Percentiles rank a stretch among this genome's conserved stretches.
These are phyloP conservation scores for Leptoxyphium fumago DNA, from an alignment of 2,329 filamentous ascomycete species.

Conservation along the genomic window DNA sequence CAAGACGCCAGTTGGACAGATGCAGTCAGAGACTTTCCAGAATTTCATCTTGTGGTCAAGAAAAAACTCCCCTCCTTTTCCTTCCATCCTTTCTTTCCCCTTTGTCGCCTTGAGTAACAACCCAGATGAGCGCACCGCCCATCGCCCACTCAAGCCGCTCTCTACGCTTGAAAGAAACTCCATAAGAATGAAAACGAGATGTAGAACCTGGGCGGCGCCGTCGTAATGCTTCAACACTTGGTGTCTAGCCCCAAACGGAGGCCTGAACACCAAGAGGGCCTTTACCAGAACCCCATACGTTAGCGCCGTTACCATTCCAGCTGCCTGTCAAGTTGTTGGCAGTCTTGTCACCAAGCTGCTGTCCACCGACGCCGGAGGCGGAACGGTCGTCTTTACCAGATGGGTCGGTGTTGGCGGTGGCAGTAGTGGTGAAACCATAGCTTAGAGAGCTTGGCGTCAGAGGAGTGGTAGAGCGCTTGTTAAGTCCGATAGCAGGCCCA, in stretches of 20 bases:
- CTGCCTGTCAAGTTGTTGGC: conserved; percentile 36
- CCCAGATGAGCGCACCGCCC: no score
- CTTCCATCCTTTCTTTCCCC: no score
- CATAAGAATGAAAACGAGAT: no score
- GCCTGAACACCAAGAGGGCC: conserved; percentile 73
- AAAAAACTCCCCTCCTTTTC: no score
- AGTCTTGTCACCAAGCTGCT: conserved; percentile 32
- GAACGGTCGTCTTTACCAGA: conserved; percentile 32
- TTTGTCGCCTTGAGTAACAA: no score
- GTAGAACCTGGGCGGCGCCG: no score
- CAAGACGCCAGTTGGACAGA: no score
- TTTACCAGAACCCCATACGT: conserved; percentile 67
- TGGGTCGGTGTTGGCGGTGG: conserved; percentile 36
- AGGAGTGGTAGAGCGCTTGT: conserved; percentile 77
- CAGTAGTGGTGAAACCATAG: conserved; percentile 46
- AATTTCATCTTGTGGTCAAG: no score
- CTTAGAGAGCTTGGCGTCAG: conserved; percentile 70
- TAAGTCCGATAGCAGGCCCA: conserved; percentile 45
- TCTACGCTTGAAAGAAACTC: no score
- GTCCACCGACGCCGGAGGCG: conserved; percentile 44
- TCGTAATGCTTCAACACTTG: no score
- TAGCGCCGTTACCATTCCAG: conserved; percentile 61
- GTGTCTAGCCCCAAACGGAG: conserved; percentile 73
- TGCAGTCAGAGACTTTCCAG: no score
- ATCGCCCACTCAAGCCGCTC: no score